Evolutionary conservation across 129 eudicot genomes (phyloP), one percentile per base, ranked within the genome.

Genomic region (Artemisia argyi): DNA sequence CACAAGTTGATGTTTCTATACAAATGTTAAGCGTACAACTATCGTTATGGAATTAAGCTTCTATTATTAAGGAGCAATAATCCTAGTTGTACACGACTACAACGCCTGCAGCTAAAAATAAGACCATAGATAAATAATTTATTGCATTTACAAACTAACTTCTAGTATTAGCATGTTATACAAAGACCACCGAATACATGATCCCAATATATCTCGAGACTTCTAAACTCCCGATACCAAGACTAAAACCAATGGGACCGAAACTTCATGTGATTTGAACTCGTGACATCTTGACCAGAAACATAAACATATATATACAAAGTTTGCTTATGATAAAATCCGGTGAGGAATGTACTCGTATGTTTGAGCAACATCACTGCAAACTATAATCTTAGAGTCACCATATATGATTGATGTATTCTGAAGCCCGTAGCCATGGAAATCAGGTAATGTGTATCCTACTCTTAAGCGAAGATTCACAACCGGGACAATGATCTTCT

Each of bases 361-460:
- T n/a, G 47, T 70, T 14, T 78, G 57, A 47, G 85, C 84, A 66
- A 89, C 80, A 58, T 90, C 87, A 44, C 85, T 87, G 83, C 89
- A 83, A 59, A 90, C 78, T 58, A 80, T 72, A 12, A 93, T 85
- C 69, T 79, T 80, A 6, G 97, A 85, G 62, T 89, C 80, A 16
- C 19, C 18, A 55, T 79, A 93, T 47, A 74, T 14, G 58, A 89
- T 73, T 19, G 80, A 57, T 42, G 97, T 83, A 76, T 93, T 77
- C 39, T 87, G 83, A 80, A 93, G 85, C 68, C 30, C 82, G 26
- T 87, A 93, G 51, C 98, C 98, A 61, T 80, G 85, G 65, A 83
- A 75, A 30, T 69, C 50, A 0, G 97, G 98, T 77, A 93, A 58
- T 12, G 80, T 58, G 76, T 80, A 76, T 56, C 98, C 98, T 61